These are phyloP conservation scores for Bigelowiella natans DNA, from an alignment of 78 protist species.

Conservation along the genomic window DNA sequence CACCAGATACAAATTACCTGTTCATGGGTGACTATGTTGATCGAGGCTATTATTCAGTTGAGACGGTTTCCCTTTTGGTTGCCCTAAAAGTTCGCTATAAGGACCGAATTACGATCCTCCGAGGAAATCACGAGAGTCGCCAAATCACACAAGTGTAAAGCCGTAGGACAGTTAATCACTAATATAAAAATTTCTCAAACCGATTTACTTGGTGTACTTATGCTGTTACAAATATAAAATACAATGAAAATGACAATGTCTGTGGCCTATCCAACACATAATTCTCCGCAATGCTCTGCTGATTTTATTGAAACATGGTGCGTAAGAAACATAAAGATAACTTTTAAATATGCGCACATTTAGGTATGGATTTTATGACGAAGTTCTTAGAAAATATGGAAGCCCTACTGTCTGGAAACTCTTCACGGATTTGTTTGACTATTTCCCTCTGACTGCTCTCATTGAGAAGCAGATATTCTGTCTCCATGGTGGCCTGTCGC, in stretches of 20 bases:
- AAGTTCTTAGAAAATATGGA: constrained; percentile 81
- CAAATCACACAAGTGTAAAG: constrained; percentile 84
- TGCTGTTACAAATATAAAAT: no score
- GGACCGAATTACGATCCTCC: constrained; percentile 64
- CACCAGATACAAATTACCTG: constrained; percentile 78
- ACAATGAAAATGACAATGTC: no score
- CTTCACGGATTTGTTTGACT: constrained; percentile 60
- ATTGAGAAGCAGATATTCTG: constrained; percentile 64
- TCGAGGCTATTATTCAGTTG: constrained; percentile 83
- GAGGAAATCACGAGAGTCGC: constrained; percentile 91
- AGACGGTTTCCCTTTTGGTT: constrained; percentile 63
- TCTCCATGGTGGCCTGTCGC: constrained; percentile 91
- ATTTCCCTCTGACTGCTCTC: constrained; percentile 4
- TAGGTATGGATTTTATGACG: constrained; percentile 83
- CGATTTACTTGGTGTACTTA: no score
- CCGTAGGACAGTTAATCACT: no score
- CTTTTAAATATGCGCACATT: neutral
- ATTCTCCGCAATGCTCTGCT: no score
- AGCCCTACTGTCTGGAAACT: constrained; percentile 76
- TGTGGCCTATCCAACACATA: no score
- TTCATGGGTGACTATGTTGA: constrained; percentile 88
- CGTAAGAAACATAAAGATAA: neutral
- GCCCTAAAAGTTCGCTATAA: constrained; percentile 48
- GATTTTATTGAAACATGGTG: no score
- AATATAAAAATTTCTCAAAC: no score